Percentiles rank a stretch among this genome's conserved stretches.
phyloP scores from a whole-genome alignment of 495 filamentous ascomycete genomes.

The Terfezia boudieri region DNA sequence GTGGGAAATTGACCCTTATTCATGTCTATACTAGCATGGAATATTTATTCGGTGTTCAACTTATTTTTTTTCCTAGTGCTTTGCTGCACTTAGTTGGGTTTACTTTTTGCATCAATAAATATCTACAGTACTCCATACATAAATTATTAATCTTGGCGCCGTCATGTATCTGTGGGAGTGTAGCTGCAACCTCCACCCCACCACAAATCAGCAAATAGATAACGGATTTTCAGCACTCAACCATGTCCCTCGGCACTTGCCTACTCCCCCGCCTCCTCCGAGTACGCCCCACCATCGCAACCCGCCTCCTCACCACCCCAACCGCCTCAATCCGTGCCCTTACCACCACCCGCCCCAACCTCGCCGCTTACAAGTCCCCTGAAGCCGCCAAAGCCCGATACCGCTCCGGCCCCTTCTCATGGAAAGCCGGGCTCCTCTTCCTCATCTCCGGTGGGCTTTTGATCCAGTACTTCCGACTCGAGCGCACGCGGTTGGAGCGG shows the following conservation, averaged over 20 bases:
- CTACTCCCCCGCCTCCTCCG: background rate
- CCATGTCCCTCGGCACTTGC: background rate
- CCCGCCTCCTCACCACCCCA: background rate
- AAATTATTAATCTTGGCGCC: too few relatives aligned
- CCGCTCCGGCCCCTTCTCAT: constrained; percentile 51
- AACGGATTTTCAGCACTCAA: too few relatives aligned
- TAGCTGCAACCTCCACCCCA: too few relatives aligned
- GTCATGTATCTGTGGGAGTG: too few relatives aligned
- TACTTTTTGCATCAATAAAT: too few relatives aligned
- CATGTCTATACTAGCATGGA: too few relatives aligned
- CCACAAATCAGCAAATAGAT: too few relatives aligned
- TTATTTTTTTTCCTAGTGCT: too few relatives aligned
- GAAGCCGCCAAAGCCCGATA: constrained; percentile 17
- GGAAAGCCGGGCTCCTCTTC: constrained; percentile 72
- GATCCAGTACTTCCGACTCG: constrained; percentile 68
- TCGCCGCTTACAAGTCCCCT: constrained; percentile 10
- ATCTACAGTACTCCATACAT: too few relatives aligned
- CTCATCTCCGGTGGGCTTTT: constrained; percentile 52
- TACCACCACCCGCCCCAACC: background rate
- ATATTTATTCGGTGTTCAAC: too few relatives aligned
- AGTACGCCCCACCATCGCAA: background rate
- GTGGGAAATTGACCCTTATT: too few relatives aligned
- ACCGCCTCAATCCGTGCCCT: background rate
- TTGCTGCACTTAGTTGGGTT: too few relatives aligned
- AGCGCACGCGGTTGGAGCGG: constrained; percentile 72